Percentiles rank a stretch among this genome's conserved stretches.
phyloP scores from a whole-genome alignment of 2,329 filamentous ascomycete genomes.

The Chalaropsis ovoidea region DNA sequence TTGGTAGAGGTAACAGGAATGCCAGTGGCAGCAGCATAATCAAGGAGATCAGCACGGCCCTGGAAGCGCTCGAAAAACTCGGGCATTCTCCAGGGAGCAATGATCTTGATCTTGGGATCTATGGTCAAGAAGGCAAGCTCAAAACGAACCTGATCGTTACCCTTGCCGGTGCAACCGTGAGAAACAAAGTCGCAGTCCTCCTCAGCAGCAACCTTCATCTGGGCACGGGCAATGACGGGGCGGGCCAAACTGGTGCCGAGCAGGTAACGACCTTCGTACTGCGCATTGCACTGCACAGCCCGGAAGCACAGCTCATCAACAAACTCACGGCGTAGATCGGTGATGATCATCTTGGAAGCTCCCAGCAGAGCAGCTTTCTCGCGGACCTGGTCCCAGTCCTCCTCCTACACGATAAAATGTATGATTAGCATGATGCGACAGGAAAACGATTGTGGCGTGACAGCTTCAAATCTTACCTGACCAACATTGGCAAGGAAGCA shows the following conservation, averaged over 20 bases:
- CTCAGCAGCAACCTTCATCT: conserved; percentile 40
- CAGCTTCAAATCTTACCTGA: conserved; percentile 38
- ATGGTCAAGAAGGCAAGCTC: conserved; percentile 37
- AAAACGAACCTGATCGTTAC: conserved; percentile 35
- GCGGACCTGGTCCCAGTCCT: conserved; percentile 31
- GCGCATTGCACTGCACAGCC: conserved; percentile 57
- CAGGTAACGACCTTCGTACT: conserved; percentile 47
- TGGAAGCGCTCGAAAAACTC: conserved; percentile 60
- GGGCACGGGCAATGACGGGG: conserved; percentile 54
- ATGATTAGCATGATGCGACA: neutral
- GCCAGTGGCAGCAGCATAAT: conserved; percentile 56
- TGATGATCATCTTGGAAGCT: conserved; percentile 39
- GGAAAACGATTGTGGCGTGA: neutral
- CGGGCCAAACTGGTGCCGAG: conserved; percentile 49
- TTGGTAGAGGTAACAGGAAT: conserved; percentile 66
- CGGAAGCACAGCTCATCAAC: conserved; percentile 67
- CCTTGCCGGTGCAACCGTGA: conserved; percentile 52
- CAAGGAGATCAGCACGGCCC: conserved; percentile 61
- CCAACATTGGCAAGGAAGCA: conserved; percentile 54
- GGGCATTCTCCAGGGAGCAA: conserved; percentile 64
- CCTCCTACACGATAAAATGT: conserved; percentile 15
- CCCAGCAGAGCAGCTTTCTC: conserved; percentile 36
- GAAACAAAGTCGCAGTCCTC: conserved; percentile 30
- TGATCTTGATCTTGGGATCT: conserved; percentile 57
- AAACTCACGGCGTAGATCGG: conserved; percentile 58